Conservation (phyloP, 805 yeast species). For the Yarrowia porcina region DNA sequence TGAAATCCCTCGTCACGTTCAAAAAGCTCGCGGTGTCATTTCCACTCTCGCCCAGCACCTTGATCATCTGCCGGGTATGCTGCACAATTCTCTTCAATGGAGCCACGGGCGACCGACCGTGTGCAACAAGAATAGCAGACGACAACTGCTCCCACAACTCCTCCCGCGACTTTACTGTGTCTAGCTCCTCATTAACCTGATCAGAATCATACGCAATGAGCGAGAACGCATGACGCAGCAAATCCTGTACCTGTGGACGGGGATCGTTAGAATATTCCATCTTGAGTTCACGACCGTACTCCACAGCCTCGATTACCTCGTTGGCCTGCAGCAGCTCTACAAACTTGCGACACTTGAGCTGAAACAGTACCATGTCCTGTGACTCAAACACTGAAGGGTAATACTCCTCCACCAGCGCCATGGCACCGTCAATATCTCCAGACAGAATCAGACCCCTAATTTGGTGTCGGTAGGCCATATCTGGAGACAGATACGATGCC, state of each 20-base stretch:
- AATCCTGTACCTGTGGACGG: conserved; percentile 39
- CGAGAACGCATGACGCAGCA: conserved; percentile 48
- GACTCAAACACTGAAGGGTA: conserved; percentile 43
- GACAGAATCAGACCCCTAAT: conserved; percentile 45
- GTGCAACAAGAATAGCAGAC: conserved; percentile 43
- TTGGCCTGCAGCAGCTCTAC: conserved; percentile 40
- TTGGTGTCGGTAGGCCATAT: conserved; percentile 45
- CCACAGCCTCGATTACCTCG: conserved; percentile 40
- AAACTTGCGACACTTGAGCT: conserved; percentile 46
- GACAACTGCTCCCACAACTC: conserved; percentile 46
- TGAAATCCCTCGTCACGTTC: conserved; percentile 48
- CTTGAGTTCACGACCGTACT: conserved; percentile 43
- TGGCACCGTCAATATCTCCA: conserved; percentile 47
- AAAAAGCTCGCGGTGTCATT: conserved; percentile 42
- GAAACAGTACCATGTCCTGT: conserved; percentile 41
- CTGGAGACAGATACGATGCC: conserved; percentile 39
- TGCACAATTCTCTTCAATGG: conserved; percentile 46
- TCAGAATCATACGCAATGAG: conserved; percentile 48
- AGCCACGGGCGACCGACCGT: conserved; percentile 46
- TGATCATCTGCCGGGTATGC: conserved; percentile 43
- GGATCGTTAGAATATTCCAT: conserved; percentile 35
- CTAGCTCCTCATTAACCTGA: conserved; percentile 34
- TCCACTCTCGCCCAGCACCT: conserved; percentile 37
- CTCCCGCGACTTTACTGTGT: conserved; percentile 19
- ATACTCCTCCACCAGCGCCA: conserved; percentile 40